Base-by-base conservation (phyloP, 208 protist species). In the Naegleria lovaniensis region DNA sequence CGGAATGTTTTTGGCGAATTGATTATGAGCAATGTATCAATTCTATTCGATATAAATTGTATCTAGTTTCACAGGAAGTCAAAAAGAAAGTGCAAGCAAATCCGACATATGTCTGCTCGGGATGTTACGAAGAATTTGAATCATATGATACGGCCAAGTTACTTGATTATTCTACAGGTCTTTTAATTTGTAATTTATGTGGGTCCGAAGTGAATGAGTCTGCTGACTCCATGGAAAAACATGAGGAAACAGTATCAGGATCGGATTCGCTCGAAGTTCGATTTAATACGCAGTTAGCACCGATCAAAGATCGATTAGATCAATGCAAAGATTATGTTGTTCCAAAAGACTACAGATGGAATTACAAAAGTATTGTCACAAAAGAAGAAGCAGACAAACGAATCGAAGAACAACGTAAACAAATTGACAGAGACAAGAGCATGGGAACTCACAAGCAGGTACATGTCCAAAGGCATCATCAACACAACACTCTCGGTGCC, bases 21-120 rank as follows among this genome's bases (percentile, higher is more conserved):
- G 67, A 79, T 79, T 79, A 79, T 79, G 29, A 79, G n/a, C 67
- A 79, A 79, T 79, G 16, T 36, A 79, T 79, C 16, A 79, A 79
- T 36, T 19, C 67, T 36, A 36, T 79, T 79, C 16, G 67, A 79
- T 79, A 79, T 9, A 79, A 79, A 33, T 4, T 79, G 29, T 79
- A 79, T 79, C 9, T 29, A 79, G 7, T 79, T 36, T 79, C 67
- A 36, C 6, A 36, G 29, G 67, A 79, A 79, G 67, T 79, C 6
- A 79, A 79, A 79, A 79, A 29, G 29, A 79, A 79, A 79, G 67
- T 36, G 0, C 16, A 79, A 79, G 67, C 16, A 79, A n/a, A 79
- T 36, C 16, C 29, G 0, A 79, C 16, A 25, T 79, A 36, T 36
- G 25, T 33, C 36, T 79, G 67, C 36, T 36, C 16, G 25, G 25